Evolutionary conservation across 2,329 filamentous ascomycete species (phyloP), one percentile per base, ranked within the genome.

Genomic region (Seiridium unicorne): DNA sequence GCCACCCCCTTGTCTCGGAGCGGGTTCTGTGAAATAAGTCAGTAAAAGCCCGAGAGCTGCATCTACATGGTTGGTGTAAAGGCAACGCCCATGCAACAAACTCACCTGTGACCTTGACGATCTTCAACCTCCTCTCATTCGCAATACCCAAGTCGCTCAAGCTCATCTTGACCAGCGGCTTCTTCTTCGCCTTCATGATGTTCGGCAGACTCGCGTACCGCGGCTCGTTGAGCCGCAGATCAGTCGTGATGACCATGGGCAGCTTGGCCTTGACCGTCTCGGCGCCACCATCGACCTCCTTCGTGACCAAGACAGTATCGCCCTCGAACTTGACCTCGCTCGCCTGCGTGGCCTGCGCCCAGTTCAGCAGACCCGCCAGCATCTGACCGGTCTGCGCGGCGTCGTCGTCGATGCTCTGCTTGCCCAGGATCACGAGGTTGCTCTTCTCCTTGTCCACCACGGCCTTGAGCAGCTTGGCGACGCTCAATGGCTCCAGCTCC

Each of bases 141-240:
- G 93, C 88, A 48, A 97, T 78, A 2, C 91, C 92, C 75, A 91
- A 90, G 73, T 99, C 95, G 60, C 81, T 84, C 74, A 97, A 75
- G 66, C 85, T 92, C 84, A 92, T 90, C 89, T 97, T 98, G 71
- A 95, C 92, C 69, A 99, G 73, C 72, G 91, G 91, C 90, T 99
- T 99, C 91, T 98, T 99, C 90, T 99, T 99, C 57, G 95, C 95
- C 89, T 98, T 99, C 95, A 99, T 99, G 66, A 99, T 98, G 74
- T 98, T 98, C 55, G 93, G 94, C 85, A 99, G 76, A 77, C 88
- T 97, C 31, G 94, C 95, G 76, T 97, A 99, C 65, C 95, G 83
- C 61, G 95, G 95, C 85, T 96, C 92, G 73, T 99, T 99, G 75
- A 99, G 80, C 57, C 95, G 82, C 79, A 99, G 76, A 81, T 99